Base-by-base conservation (phyloP, 176 grass and related monocot species). In the Cenchrus purpureus region DNA sequence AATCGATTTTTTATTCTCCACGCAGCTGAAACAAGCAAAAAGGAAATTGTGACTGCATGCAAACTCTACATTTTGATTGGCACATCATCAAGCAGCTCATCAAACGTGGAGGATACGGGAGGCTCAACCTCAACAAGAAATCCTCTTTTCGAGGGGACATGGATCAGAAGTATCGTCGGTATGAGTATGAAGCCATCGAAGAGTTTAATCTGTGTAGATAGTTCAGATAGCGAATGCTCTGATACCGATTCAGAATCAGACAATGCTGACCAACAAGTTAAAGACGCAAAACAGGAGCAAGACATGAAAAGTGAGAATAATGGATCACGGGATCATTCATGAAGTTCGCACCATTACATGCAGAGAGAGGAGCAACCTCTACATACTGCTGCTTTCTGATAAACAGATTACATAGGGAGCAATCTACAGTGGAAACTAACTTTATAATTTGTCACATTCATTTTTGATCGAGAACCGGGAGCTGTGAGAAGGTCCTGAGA, bases 11-110 rank as follows among this genome's bases (percentile, higher is more conserved):
- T 78, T 42, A 65, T 63, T 56, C 71, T 82, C 48, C 42, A 65
- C 43, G 43, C 88, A 90, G 91, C 63, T 93, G 19, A 87, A 79
- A 58, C 91, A 93, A 83, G 91, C 85, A 4, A 93, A 90, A 88
- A 58, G 37, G 88, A 90, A 69, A 90, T 90, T n/a, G 10, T 87
- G 65, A 88, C 76, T 66, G 91, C 73, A 70, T 86, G 88, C 77
- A 93, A 88, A 88, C 31, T 83, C 82, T 58, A 86, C 82, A 76
- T 90, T 85, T 48, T 93, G 45, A 58, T 82, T 4, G 82, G 88
- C 50, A 37, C 81, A 34, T 56, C 84, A 1, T 87, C 87, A 31
- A 85, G 78, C 48, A 42, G 61, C 81, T 74, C 77, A 56, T 75
- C 84, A 68, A 85, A 80, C 11, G 28, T 16, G 8, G 81, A 90